phyloP scores from a whole-genome alignment of 2,329 filamentous ascomycete genomes.

The Colletotrichum sublineola region DNA sequence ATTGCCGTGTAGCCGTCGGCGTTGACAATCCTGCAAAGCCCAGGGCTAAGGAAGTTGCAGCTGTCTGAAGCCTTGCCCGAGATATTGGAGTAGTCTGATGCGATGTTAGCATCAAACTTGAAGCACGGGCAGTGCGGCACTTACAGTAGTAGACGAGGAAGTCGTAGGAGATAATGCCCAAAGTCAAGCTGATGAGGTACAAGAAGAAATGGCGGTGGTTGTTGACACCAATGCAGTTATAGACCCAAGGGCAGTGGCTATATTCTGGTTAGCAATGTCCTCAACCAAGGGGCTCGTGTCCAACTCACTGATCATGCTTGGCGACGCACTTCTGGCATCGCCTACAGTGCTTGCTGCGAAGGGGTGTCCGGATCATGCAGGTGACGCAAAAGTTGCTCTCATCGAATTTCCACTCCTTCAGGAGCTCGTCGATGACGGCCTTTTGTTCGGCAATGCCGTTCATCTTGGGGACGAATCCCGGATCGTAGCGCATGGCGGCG shows the following conservation, averaged over 20 bases:
- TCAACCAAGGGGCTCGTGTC: not conserved
- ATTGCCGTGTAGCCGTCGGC: slow-evolving; percentile 88
- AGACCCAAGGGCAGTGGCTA: slow-evolving; percentile 97
- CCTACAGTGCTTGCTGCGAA: slow-evolving; percentile 96
- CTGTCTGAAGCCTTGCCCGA: slow-evolving; percentile 64
- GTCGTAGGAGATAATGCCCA: slow-evolving; percentile 81
- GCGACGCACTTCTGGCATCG: slow-evolving; percentile 93
- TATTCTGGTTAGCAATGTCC: not conserved
- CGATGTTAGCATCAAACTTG: slow-evolving; percentile 46
- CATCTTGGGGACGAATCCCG: slow-evolving; percentile 92
- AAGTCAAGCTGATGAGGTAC: slow-evolving; percentile 83
- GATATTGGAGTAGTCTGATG: slow-evolving; percentile 73
- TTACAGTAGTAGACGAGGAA: slow-evolving; percentile 80
- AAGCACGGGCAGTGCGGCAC: slow-evolving; percentile 46
- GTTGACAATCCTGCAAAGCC: slow-evolving; percentile 81
- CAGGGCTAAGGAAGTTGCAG: slow-evolving; percentile 83
- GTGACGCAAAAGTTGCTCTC: slow-evolving; percentile 93
- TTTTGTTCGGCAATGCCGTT: slow-evolving; percentile 92
- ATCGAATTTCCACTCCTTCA: slow-evolving; percentile 90
- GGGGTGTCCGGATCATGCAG: slow-evolving; percentile 93
- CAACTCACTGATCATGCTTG: slow-evolving; percentile 92
- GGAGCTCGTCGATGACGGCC: slow-evolving; percentile 86
- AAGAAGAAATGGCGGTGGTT: slow-evolving; percentile 97
- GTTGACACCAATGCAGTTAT: slow-evolving; percentile 95
- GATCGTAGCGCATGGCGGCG: slow-evolving; percentile 87